These are phyloP conservation scores for Chaetomium globosum DNA, from an alignment of 2,329 filamentous ascomycete genomes.

Conservation along the genomic window DNA sequence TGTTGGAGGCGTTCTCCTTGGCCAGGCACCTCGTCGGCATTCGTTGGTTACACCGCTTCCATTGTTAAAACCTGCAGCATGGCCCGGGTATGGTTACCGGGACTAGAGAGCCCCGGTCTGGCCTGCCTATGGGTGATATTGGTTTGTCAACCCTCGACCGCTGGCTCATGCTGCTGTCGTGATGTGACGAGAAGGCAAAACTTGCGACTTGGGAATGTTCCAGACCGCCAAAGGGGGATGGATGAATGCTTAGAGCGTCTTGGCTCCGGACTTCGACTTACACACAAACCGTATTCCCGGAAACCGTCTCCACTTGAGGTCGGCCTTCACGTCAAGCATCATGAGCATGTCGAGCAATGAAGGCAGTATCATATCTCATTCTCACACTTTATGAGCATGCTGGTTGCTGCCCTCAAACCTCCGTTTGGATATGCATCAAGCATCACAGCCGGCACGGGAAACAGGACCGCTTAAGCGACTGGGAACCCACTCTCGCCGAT, in stretches of 20 bases:
- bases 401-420: neutral
- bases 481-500: neutral
- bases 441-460: neutral
- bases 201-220: constrained; percentile 4
- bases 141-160: neutral
- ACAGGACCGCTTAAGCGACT: neutral
- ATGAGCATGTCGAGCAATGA: neutral
- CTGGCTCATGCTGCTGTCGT: neutral
- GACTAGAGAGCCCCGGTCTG: neutral
- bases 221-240: neutral
- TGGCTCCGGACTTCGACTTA: constrained; percentile 7
- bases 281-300: constrained; percentile 3
- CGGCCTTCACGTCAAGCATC: neutral
- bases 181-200: neutral
- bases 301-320: neutral
- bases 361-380: neutral
- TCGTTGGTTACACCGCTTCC: constrained; percentile 13
- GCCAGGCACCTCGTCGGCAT: neutral
- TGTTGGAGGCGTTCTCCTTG: neutral
- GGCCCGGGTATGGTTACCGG: neutral
- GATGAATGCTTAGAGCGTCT: neutral
- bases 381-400: neutral
- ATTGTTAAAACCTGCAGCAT: neutral
- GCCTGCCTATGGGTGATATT: neutral
- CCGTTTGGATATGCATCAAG: neutral